Conservation (phyloP, 257 asterid species). For the Voacanga thouarsii region DNA sequence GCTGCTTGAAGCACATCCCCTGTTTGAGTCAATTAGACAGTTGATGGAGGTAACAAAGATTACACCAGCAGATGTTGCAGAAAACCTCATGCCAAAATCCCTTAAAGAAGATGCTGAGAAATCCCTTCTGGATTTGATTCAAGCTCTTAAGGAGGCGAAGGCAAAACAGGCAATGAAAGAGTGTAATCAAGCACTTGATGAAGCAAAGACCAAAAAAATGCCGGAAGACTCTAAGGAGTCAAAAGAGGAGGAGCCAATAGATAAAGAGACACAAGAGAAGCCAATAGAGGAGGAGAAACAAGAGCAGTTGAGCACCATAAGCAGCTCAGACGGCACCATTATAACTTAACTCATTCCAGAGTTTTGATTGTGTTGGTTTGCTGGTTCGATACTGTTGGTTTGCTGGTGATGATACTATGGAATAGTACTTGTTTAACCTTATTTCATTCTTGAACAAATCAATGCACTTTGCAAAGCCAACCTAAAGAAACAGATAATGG, state of each 20-base stretch:
- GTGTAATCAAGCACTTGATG: conserved; percentile 11
- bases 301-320: neutral
- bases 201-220: neutral
- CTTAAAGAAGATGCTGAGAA: conserved; percentile 27
- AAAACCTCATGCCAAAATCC: conserved; percentile 53
- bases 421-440: no score
- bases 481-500: neutral
- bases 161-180: neutral
- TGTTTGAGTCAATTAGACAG: conserved; percentile 27
- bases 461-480: no score
- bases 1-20: conserved; percentile 20
- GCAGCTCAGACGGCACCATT: neutral
- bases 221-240: neutral
- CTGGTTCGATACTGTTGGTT: no score
- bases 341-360: neutral
- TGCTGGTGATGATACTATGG: neutral
- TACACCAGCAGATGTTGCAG: conserved; percentile 33
- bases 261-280: neutral
- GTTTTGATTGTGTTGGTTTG: neutral
- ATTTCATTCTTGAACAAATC: no score
- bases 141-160: conserved; percentile 39
- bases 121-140: conserved; percentile 34
- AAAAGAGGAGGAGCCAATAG: conserved; percentile 1
- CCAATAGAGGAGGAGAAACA: neutral
- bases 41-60: conserved; percentile 20